Base-by-base conservation (phyloP, 2,329 filamentous ascomycete species). In the Ophiostoma australiae region DNA sequence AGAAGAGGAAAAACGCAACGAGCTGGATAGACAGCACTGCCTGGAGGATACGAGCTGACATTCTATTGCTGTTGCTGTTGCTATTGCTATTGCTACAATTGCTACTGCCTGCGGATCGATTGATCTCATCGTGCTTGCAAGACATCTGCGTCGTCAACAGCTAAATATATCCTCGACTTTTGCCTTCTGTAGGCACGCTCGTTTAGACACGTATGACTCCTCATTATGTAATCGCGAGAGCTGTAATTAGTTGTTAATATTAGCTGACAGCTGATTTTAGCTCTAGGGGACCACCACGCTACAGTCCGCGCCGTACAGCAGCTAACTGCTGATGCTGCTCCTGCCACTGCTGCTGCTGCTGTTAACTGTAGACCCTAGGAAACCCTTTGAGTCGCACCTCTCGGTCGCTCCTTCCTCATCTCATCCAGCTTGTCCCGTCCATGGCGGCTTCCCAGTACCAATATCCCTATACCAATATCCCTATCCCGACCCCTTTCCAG, bases 401-500 rank as follows among this genome's bases (percentile, higher is more conserved):
- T 55, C 27, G 48, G 23, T 72, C 48, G 70, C 48, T 73, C 73
- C 69, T 74, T 72, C 73, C 70, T 71, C 70, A 55, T 68, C 69
- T 70, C 70, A 70, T 67, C 69, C 68, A 68, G 52, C 20, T 63
- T 71, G 70, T 65, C 67, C 58, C 52, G 66, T 70, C 72, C 73
- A 74, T 73, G 71, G 71, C 70, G 72, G 71, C 71, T 72, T 72
- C 71, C 70, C 61, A 66, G 72, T 72, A 70, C 70, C 70, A 55
- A 68, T 35, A 7, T 17, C 15, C 41, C 65, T 68, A 67, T 67
- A 70, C 70, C 70, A 55, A 68, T 35, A 7, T 17, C 15, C 41
- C 65, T 68, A 67, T 67, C 20, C 41, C 65, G n/a, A 58, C 69
- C 61, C 44, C 63, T 69, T 71, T 48, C 67, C 2, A 55, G 7